These are phyloP conservation scores for Silene conica DNA, from an alignment of 148 eudicot species.

Conservation along the genomic window DNA sequence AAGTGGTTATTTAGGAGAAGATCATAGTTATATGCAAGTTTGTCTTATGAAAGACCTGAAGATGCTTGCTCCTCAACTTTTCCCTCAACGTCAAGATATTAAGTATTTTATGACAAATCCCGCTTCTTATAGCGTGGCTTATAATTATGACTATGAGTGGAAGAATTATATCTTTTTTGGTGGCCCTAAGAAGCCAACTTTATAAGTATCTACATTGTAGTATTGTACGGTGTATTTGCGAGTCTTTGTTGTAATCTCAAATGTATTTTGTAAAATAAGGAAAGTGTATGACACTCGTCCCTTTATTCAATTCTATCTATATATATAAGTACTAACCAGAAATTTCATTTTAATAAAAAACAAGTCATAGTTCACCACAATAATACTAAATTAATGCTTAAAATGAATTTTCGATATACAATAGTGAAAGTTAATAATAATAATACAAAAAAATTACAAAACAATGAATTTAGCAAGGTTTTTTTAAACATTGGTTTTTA, in stretches of 20 bases:
- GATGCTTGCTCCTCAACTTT: neutral
- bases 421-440: too few relatives aligned
- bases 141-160: neutral
- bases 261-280: too few relatives aligned
- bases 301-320: too few relatives aligned
- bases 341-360: too few relatives aligned
- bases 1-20: conserved; percentile 10
- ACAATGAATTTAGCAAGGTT: too few relatives aligned
- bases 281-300: neutral
- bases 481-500: too few relatives aligned
- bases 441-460: too few relatives aligned
- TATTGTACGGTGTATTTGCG: neutral
- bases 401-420: too few relatives aligned
- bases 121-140: neutral
- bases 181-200: neutral
- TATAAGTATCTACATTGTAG: too few relatives aligned
- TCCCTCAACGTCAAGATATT: neutral
- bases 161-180: conserved; percentile 1
- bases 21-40: neutral
- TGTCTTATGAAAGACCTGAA: neutral
- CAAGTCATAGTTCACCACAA: too few relatives aligned
- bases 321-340: too few relatives aligned
- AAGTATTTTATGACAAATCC: neutral
- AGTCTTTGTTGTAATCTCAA: neutral
- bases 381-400: too few relatives aligned